Evolutionary conservation across 2,329 filamentous ascomycete species (phyloP).

Genomic region (Ilyonectria destructans): DNA sequence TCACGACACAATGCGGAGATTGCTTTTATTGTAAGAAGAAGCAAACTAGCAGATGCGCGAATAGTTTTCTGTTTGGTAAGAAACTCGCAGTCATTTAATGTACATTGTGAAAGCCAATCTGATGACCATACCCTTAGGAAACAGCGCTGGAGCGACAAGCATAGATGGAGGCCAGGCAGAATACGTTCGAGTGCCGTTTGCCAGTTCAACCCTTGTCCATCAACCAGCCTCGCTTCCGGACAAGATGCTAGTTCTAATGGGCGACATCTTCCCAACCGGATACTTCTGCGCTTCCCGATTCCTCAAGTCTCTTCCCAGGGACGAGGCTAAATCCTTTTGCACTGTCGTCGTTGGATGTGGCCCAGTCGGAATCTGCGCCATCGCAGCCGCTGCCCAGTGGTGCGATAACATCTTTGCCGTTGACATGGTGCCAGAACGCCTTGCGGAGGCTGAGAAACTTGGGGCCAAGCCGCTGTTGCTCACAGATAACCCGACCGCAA

Average conservation of each 20-base stretch:
- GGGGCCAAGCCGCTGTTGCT: constrained; percentile 19
- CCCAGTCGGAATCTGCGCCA: constrained; percentile 32
- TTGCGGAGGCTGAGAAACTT: constrained; percentile 15
- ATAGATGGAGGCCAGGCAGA: constrained; percentile 33
- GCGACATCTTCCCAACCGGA: constrained; percentile 32
- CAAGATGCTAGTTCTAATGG: constrained; percentile 31
- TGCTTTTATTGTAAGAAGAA: constrained; percentile 22
- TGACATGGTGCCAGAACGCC: constrained; percentile 27
- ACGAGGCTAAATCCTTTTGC: constrained; percentile 10
- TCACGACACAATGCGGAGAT: constrained; percentile 15
- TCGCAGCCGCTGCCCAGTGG: constrained; percentile 16
- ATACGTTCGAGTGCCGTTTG: constrained; percentile 25
- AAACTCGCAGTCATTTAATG: neutral
- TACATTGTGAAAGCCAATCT: neutral
- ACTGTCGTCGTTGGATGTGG: constrained; percentile 31
- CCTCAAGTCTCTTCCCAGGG: constrained; percentile 15
- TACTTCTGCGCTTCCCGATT: constrained; percentile 26
- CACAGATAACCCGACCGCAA: constrained; percentile 14
- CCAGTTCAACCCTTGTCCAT: constrained; percentile 15
- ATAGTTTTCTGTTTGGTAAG: constrained; percentile 19
- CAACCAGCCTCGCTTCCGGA: constrained; percentile 9
- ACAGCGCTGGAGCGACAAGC: constrained; percentile 6
- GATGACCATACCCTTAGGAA: neutral
- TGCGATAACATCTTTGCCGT: constrained; percentile 24
- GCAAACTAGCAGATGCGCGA: constrained; percentile 15